Base-by-base conservation (phyloP, 2,329 filamentous ascomycete genomes). In the Colletotrichum tamarilloi region DNA sequence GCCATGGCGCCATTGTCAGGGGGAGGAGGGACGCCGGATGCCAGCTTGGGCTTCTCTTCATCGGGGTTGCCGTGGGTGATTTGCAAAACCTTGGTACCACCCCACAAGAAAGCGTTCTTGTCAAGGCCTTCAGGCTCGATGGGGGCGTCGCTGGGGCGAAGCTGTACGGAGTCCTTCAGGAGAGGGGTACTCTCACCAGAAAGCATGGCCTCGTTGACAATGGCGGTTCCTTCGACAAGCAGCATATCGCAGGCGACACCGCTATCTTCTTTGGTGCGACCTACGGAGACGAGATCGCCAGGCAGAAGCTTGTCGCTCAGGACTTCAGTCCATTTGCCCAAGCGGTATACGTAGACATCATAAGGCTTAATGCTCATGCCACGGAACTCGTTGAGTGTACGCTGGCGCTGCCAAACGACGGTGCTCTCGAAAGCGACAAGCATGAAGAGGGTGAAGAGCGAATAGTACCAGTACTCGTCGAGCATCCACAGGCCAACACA, bases 401-500 rank as follows among this genome's bases (percentile, higher is more conserved):
- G 91, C 89, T 99, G 97, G 74, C 97, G 92, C 86, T 99, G 97
- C 97, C 97, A 99, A 19, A 99, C 97, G 49, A 99, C 97, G 2
- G 97, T 99, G 82, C 95, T 98, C 86, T 99, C 97, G 78, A 99
- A 99, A 72, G 91, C 92, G 77, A 99, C 95, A 68, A 99, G 91
- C 97, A 99, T 99, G 86, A 98, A 95, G 26, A 99, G 92, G 0
- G 97, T 99, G 84, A 99, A 99, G 24, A 99, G 90, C 74, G 97
- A 98, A 86, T 99, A 99, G 87, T 99, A 99, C 97, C 97, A 99
- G 85, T 98, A 99, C 85, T 99, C 97, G 81, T 99, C 97, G 81
- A 99, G 87, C 92, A 98, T 94, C 97, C 97, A 99, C 74, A 99
- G 87, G 19, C 97, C 97, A 72, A 99, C 97, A 79, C 97, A 99